phyloP scores from a whole-genome alignment of 345 rosid genomes.

The Moricandia moricandioides region DNA sequence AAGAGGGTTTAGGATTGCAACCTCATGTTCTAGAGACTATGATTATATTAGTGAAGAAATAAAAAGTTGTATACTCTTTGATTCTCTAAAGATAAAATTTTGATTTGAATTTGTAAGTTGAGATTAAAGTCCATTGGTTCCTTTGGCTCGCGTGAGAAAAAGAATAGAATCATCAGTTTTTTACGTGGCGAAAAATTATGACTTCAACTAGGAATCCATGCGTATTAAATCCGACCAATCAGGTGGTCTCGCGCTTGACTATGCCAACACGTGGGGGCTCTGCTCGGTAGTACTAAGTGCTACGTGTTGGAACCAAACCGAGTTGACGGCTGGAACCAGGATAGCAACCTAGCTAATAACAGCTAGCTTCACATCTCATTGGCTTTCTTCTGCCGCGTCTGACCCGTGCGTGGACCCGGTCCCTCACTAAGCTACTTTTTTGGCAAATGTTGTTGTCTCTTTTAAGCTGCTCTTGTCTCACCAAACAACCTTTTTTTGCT shows the following conservation, averaged over 20 bases:
- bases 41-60: not conserved
- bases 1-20: not conserved
- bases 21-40: not conserved
- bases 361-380: slow-evolving; percentile 20
- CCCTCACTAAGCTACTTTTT: not conserved
- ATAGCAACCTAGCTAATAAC: slow-evolving; percentile 3
- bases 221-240: slow-evolving; percentile 10
- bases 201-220: slow-evolving; percentile 4
- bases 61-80: not conserved
- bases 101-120: not conserved
- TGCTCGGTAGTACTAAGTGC: not conserved
- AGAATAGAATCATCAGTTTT: not conserved
- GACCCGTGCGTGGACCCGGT: slow-evolving; percentile 19
- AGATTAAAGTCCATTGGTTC: not conserved
- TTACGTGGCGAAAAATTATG: slow-evolving; percentile 20
- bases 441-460: slow-evolving; percentile 1
- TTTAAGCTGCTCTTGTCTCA: not conserved
- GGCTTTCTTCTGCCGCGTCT: slow-evolving; percentile 10
- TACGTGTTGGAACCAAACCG: slow-evolving; percentile 22
- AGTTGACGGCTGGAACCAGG: slow-evolving; percentile 34
- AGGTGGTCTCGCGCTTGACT: not conserved
- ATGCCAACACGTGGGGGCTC: slow-evolving; percentile 9
- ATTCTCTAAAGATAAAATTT: not conserved
- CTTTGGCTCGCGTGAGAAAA: slow-evolving; percentile 3
- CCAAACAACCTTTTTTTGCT: slow-evolving; percentile 3